phyloP scores from a whole-genome alignment of 805 yeast genomes.

The Metschnikowia rubicola region DNA sequence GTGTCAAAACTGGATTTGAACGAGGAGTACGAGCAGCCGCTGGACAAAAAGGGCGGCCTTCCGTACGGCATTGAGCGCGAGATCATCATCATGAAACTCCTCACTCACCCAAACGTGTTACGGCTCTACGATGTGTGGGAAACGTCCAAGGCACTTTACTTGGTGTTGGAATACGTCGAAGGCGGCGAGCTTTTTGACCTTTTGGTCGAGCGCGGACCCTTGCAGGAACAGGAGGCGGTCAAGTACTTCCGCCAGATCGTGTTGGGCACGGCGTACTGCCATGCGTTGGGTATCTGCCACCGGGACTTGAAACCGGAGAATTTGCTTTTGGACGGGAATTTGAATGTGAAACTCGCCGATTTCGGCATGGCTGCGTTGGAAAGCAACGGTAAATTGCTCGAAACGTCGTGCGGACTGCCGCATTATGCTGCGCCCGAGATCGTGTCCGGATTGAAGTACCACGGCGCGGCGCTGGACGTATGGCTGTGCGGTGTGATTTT shows the following conservation, averaged over 20 bases:
- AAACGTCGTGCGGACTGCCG: conserved; percentile 84
- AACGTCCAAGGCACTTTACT: conserved; percentile 80
- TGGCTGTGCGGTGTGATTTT: conserved; percentile 88
- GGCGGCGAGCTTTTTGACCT: conserved; percentile 85
- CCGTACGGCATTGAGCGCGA: conserved; percentile 97
- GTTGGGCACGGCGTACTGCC: conserved; percentile 77
- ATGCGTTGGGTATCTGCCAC: conserved; percentile 75
- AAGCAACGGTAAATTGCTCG: conserved; percentile 62
- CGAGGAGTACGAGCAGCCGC: conserved; percentile 29
- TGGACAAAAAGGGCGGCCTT: conserved; percentile 42
- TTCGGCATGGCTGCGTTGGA: conserved; percentile 90
- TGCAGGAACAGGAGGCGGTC: conserved; percentile 71
- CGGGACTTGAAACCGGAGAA: conserved; percentile 84
- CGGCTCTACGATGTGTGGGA: conserved; percentile 98
- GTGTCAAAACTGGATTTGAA: conserved; percentile 62
- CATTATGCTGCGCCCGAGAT: conserved; percentile 89
- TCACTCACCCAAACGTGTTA: conserved; percentile 91
- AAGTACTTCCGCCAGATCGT: conserved; percentile 74
- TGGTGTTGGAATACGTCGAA: conserved; percentile 78
- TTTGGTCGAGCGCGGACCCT: conserved; percentile 65
- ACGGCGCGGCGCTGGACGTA: conserved; percentile 81
- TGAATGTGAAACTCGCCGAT: conserved; percentile 76
- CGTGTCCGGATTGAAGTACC: conserved; percentile 72
- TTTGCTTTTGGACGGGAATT: conserved; percentile 60
- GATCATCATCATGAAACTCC: conserved; percentile 92